Percentiles rank a stretch among this genome's conserved stretches.
Conservation (phyloP, 441 rosid genomes). For the Erodium texanum region DNA sequence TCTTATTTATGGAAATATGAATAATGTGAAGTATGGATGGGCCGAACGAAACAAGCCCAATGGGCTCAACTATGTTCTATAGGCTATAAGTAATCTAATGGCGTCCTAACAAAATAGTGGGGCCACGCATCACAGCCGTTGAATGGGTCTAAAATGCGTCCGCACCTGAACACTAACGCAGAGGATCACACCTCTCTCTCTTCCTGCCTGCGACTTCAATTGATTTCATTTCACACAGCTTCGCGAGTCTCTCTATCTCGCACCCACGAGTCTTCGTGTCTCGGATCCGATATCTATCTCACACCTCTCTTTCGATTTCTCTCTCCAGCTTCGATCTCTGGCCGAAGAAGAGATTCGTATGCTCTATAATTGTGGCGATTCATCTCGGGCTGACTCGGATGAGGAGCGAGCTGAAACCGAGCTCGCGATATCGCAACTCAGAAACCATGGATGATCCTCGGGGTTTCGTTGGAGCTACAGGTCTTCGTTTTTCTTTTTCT, state of each 20-base stretch:
- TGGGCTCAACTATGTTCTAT: neutral
- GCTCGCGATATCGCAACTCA: neutral
- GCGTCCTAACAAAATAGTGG: too few species aligned
- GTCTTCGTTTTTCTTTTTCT: conserved; percentile 4
- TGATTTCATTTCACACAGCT: neutral
- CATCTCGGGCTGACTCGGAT: conserved; percentile 23
- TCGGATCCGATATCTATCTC: neutral
- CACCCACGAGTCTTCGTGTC: neutral
- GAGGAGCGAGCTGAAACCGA: conserved; percentile 3
- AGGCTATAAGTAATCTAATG: too few species aligned
- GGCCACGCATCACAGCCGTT: neutral
- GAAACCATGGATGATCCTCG: conserved; percentile 18
- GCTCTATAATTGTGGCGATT: conserved; percentile 16
- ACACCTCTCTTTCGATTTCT: neutral
- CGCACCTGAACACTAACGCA: neutral
- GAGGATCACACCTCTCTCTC: neutral
- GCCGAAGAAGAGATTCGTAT: conserved; percentile 4
- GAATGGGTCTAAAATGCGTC: neutral
- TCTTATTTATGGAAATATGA: too few species aligned
- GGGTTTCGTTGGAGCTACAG: neutral
- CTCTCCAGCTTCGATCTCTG: conserved; percentile 15
- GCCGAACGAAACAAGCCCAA: neutral
- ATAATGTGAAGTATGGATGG: neutral
- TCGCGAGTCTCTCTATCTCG: neutral
- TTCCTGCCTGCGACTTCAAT: neutral